A percentile compares a stretch with the other conserved stretches of the same genome.
Evolutionary conservation across 1,284 basidiomycete genomes (phyloP).

Genomic region (Microbotryomycetes sp.): DNA sequence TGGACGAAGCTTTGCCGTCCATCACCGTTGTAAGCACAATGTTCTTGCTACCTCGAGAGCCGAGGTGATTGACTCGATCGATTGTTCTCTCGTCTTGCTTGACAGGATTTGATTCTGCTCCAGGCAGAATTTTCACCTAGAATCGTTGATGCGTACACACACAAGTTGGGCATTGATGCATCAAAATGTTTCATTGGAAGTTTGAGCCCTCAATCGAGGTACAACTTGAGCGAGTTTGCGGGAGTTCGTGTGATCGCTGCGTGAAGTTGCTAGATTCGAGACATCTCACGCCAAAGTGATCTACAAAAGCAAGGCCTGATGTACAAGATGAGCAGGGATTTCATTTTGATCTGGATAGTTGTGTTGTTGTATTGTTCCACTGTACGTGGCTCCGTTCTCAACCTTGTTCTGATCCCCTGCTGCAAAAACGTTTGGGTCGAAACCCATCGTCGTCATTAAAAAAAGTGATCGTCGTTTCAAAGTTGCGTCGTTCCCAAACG

Average conservation of each 20-base stretch:
- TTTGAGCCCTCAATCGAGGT: neutral
- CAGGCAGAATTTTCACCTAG: slow-evolving; percentile 12
- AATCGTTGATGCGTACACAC: slow-evolving; percentile 3
- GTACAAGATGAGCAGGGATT: no score
- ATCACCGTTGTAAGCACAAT: slow-evolving; percentile 3
- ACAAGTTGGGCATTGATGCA: neutral
- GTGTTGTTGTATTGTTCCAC: neutral
- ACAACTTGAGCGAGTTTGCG: neutral
- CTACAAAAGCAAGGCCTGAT: no score
- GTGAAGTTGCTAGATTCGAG: no score
- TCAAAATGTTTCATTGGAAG: slow-evolving; percentile 10
- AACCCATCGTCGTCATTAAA: neutral
- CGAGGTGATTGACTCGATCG: no score
- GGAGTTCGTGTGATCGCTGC: neutral
- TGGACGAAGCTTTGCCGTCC: slow-evolving; percentile 24
- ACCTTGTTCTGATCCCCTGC: no score
- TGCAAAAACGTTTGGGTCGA: neutral
- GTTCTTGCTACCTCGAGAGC: no score
- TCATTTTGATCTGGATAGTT: neutral
- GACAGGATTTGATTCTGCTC: slow-evolving; percentile 15
- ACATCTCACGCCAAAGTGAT: no score
- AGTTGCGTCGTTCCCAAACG: no score
- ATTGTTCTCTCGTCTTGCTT: no score
- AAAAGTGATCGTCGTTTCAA: no score
- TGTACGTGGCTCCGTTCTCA: no score